These are phyloP conservation scores for Jatropha multifida DNA, from an alignment of 441 rosid species.

Conservation along the genomic window DNA sequence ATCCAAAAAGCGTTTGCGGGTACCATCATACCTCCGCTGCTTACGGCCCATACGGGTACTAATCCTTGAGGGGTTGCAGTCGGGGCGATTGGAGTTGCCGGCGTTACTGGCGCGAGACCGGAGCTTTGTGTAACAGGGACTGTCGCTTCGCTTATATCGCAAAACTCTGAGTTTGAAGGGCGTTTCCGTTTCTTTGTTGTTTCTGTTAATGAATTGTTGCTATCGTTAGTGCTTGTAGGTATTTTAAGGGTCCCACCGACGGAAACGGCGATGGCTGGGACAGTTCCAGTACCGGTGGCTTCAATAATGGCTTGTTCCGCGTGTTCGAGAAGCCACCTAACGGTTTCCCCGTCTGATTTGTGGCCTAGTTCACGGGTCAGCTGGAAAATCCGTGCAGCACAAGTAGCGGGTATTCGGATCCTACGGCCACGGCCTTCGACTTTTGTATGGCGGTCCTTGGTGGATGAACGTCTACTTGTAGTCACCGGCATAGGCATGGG, in stretches of 20 bases:
- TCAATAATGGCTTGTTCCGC: slow-evolving; percentile 53
- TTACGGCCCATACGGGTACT: slow-evolving; percentile 43
- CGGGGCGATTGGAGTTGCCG: not conserved
- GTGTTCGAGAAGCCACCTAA: slow-evolving; percentile 63
- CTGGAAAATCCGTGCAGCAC: slow-evolving; percentile 66
- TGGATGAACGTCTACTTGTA: slow-evolving; percentile 35
- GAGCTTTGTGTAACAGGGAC: slow-evolving; percentile 28
- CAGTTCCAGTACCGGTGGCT: slow-evolving; percentile 55
- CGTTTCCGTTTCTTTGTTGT: slow-evolving; percentile 19
- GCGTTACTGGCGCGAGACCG: slow-evolving; percentile 33
- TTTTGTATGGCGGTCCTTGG: slow-evolving; percentile 63
- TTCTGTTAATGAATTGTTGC: slow-evolving; percentile 2
- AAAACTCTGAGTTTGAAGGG: slow-evolving; percentile 22
- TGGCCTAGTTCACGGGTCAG: slow-evolving; percentile 68
- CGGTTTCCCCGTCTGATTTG: slow-evolving; percentile 70
- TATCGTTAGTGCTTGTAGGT: slow-evolving; percentile 7
- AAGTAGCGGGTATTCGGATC: slow-evolving; percentile 59
- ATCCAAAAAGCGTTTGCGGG: slow-evolving; percentile 55
- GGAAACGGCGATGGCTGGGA: slow-evolving; percentile 37
- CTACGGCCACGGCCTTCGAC: slow-evolving; percentile 75
- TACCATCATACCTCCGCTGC: slow-evolving; percentile 42
- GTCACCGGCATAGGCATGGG: slow-evolving; percentile 18
- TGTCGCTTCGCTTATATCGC: slow-evolving; percentile 23
- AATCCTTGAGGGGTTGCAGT: slow-evolving; percentile 32
- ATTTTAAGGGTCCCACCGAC: slow-evolving; percentile 20